These are phyloP conservation scores for Podospora appendiculata DNA, from an alignment of 495 filamentous ascomycete species.

Conservation along the genomic window DNA sequence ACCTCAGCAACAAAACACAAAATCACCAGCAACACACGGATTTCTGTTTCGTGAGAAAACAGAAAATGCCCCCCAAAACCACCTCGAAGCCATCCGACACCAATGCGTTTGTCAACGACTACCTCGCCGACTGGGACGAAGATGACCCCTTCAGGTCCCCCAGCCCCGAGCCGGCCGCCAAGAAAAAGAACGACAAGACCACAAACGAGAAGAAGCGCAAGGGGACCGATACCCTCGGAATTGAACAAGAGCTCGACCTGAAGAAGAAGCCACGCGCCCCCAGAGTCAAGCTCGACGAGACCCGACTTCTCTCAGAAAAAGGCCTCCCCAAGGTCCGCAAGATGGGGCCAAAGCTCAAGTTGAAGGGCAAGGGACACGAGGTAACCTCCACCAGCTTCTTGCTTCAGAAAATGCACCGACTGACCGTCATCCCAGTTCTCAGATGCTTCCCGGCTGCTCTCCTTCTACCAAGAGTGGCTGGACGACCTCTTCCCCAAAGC, in stretches of 20 bases:
- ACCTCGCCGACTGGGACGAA: constrained; percentile 21
- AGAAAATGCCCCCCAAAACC: constrained; percentile 12
- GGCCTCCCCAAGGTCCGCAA: constrained; percentile 78
- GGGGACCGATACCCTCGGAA: constrained; percentile 47
- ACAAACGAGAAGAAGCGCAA: constrained; percentile 21
- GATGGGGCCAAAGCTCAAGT: constrained; percentile 62
- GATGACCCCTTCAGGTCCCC: constrained; percentile 26
- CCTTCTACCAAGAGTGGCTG: constrained; percentile 93
- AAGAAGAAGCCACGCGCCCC: constrained; percentile 62
- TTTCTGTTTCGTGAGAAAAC: neutral
- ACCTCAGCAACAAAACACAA: neutral
- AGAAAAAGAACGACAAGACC: constrained; percentile 12
- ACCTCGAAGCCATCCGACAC: neutral
- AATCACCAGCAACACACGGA: neutral
- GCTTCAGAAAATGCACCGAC: neutral
- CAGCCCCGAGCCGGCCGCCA: constrained; percentile 19
- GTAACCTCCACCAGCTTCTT: constrained; percentile 31
- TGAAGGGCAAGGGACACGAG: constrained; percentile 93
- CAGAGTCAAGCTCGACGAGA: constrained; percentile 79
- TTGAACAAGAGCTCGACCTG: constrained; percentile 82
- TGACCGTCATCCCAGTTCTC: constrained; percentile 52
- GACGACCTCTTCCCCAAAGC: constrained; percentile 94
- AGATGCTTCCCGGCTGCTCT: constrained; percentile 73
- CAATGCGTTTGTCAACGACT: constrained; percentile 13
- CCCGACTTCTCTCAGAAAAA: constrained; percentile 63